A percentile compares a stretch with the other conserved stretches of the same genome.
phyloP scores from a whole-genome alignment of 331 rosid genomes.

The Telfairia occidentalis region DNA sequence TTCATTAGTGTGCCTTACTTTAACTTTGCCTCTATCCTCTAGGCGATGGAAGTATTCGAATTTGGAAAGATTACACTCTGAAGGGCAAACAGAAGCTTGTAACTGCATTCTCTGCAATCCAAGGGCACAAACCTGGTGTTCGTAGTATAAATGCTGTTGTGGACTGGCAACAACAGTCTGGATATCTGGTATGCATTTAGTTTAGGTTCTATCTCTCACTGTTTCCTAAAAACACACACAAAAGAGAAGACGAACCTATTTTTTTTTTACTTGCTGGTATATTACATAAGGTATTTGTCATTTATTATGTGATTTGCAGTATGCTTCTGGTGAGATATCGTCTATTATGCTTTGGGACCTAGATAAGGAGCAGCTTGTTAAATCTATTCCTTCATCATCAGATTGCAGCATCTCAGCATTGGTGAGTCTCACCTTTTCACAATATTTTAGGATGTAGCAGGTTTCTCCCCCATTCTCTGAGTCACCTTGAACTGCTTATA shows the following conservation, averaged over 20 bases:
- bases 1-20: conserved; percentile 8
- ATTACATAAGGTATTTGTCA: conserved; percentile 8
- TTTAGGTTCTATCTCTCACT: background rate
- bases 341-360: conserved; percentile 84
- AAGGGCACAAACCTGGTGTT: conserved; percentile 79
- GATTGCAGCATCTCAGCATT: conserved; percentile 82
- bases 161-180: conserved; percentile 97
- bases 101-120: conserved; percentile 89
- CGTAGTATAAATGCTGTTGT: conserved; percentile 80
- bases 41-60: conserved; percentile 86
- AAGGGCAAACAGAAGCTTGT: conserved; percentile 85
- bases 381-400: conserved; percentile 63
- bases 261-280: background rate
- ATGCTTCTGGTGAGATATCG: conserved; percentile 76
- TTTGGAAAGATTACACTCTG: conserved; percentile 81
- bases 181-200: conserved; percentile 62
- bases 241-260: background rate
- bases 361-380: conserved; percentile 75
- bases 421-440: conserved; percentile 37
- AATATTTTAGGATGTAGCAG: background rate
- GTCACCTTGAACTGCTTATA: conserved; percentile 3
- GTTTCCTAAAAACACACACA: background rate
- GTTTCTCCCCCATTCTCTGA: background rate
- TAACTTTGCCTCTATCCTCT: conserved; percentile 14
- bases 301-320: conserved; percentile 40